A percentile compares a stretch with the other conserved stretches of the same genome.
These are phyloP conservation scores for Lepidopterella palustris DNA, from an alignment of 495 filamentous ascomycete genomes.

Conservation along the genomic window DNA sequence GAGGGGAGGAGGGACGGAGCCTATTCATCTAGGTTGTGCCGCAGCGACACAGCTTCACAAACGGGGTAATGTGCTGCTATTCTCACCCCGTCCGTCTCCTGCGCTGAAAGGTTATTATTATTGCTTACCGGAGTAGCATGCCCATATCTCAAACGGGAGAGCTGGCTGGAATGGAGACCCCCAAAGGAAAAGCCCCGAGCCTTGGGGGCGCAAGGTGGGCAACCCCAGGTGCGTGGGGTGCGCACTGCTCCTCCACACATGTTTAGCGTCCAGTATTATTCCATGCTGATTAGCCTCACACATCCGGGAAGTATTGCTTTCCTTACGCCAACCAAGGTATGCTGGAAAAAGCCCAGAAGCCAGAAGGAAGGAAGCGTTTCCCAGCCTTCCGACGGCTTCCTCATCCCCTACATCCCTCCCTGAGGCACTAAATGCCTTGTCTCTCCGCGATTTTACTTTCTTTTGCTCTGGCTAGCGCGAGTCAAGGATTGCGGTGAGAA, in stretches of 20 bases:
- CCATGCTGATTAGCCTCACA: constrained; percentile 9
- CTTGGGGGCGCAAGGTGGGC: constrained; percentile 3
- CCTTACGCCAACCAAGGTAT: constrained; percentile 1
- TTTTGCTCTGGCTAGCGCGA: too few relatives aligned
- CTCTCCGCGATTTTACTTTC: too few relatives aligned
- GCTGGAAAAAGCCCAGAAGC: too few relatives aligned
- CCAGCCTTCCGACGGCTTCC: neutral
- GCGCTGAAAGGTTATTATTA: too few relatives aligned
- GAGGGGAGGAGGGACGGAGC: neutral
- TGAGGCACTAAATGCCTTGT: too few relatives aligned
- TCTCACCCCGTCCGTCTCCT: neutral
- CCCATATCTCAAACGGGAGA: neutral
- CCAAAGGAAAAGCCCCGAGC: too few relatives aligned
- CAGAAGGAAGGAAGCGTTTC: constrained; percentile 2
- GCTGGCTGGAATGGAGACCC: too few relatives aligned
- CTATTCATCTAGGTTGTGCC: neutral
- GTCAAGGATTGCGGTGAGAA: too few relatives aligned
- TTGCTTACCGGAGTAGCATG: neutral
- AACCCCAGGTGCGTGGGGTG: constrained; percentile 26
- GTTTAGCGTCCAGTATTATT: neutral
- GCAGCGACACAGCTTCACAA: neutral
- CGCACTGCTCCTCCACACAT: neutral
- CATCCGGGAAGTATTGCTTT: constrained; percentile 9
- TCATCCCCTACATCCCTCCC: too few relatives aligned
- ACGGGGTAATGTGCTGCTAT: neutral